Conservation (phyloP, 2,329 filamentous ascomycete genomes). For the Verticillium alfalfae region DNA sequence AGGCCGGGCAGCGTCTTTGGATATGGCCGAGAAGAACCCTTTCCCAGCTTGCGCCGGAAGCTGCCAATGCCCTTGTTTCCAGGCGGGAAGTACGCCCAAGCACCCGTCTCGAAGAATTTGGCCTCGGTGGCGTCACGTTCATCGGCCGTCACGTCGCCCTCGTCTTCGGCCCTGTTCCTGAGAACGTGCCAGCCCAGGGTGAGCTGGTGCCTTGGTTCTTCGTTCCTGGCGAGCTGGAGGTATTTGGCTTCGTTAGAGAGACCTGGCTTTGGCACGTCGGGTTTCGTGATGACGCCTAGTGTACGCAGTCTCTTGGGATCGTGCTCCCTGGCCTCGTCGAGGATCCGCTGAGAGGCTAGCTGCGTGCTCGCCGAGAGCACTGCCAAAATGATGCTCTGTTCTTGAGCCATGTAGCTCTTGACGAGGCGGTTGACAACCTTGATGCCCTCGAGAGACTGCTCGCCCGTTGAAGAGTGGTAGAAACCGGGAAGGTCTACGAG, state of each 20-base stretch:
- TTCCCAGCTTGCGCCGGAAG: constrained; percentile 18
- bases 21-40: constrained; percentile 21
- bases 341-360: constrained; percentile 43
- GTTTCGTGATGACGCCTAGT: constrained; percentile 46
- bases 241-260: constrained; percentile 34
- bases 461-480: constrained; percentile 41
- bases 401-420: constrained; percentile 48
- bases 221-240: constrained; percentile 35
- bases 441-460: constrained; percentile 37
- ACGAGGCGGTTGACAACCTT: constrained; percentile 41
- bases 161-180: constrained; percentile 12
- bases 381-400: constrained; percentile 54
- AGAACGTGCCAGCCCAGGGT: constrained; percentile 27
- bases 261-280: constrained; percentile 25
- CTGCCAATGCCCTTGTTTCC: constrained; percentile 14
- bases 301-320: constrained; percentile 31
- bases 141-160: constrained; percentile 3
- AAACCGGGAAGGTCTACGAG: constrained; percentile 55
- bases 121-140: constrained; percentile 10
- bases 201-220: constrained; percentile 26
- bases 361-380: constrained; percentile 44
- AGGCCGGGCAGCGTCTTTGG: constrained; percentile 21
- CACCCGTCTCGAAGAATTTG: constrained; percentile 11
- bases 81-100: constrained; percentile 11
- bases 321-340: constrained; percentile 42